Conservation (phyloP, 1,284 basidiomycete genomes). For the Neolentinus lepideus region DNA sequence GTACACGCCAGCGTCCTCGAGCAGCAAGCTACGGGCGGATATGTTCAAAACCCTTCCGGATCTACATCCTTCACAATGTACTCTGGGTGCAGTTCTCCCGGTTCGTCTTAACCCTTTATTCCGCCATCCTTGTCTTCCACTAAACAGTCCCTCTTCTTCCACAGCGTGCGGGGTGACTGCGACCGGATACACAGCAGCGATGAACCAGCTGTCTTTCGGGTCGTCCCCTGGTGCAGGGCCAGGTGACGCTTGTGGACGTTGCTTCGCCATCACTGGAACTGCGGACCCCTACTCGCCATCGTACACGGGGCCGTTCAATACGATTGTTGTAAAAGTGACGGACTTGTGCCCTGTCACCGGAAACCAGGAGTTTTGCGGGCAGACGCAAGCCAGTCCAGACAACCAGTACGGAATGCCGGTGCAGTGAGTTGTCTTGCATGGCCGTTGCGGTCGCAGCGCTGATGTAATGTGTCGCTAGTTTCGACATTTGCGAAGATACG, state of each 20-base stretch:
- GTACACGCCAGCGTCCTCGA: neutral
- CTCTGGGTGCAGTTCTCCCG: conserved; percentile 38
- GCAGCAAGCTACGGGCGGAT: conserved; percentile 36
- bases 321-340: conserved; percentile 50
- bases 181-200: conserved; percentile 46
- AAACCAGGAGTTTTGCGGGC: conserved; percentile 49
- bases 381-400: conserved; percentile 30
- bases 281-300: conserved; percentile 45
- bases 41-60: conserved; percentile 43
- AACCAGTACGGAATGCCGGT: conserved; percentile 39
- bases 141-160: too few relatives aligned
- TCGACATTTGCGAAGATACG: conserved; percentile 54
- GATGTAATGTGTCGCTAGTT: conserved; percentile 26
- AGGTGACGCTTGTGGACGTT: conserved; percentile 56
- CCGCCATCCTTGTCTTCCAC: neutral
- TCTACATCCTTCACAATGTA: conserved; percentile 50
- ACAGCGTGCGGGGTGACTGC: conserved; percentile 47
- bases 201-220: conserved; percentile 49
- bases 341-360: conserved; percentile 43
- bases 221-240: conserved; percentile 38
- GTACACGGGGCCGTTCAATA: conserved; percentile 44
- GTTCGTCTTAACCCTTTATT: conserved; percentile 17
- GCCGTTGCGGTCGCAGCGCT: neutral
- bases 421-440: conserved; percentile 30
- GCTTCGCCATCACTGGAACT: conserved; percentile 44